Base-by-base conservation (phyloP, 345 rosid genomes). In the Populus ilicifolia region DNA sequence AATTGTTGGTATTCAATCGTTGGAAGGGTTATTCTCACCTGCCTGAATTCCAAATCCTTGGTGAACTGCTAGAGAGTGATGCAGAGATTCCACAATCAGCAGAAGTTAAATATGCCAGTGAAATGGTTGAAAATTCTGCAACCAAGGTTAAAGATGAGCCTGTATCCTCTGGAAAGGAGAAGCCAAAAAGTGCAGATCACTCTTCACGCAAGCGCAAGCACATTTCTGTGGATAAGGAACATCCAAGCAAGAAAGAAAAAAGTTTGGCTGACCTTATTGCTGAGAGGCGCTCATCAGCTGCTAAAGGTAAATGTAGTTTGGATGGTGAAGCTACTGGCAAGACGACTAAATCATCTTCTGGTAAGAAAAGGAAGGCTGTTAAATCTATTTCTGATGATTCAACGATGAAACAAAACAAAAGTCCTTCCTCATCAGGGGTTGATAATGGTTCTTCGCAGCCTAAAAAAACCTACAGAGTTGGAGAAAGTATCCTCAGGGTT, bases 1-100 rank as follows among this genome's bases (percentile, higher is more conserved):
- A 83, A 72, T 68, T 93, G 76, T 81, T 86, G 79, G 92, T 94
- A 67, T 90, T 90, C 79, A 75, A 75, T 81, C 88, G 82, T 38
- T 91, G 91, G 94, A 94, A 88, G 84, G 95, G 95, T 61, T 86
- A 80, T 74, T 50, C 80, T 27, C 80, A 80, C 30, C 87, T 93
- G 67, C 95, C 95, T 2, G 87, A 85, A 83, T 82, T 90, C 72
- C 84, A 78, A 83, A 50, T 81, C 30, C 83, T 88, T 61, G 77
- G 74, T 36, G 88, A 87, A 27, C 75, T 84, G 78, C 74, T 80
- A 69, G 90, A 88, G 83, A 76, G 82, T 61, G 88, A 86, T 67
- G 88, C 82, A 25, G 89, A 88, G 62, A 72, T 83, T 72, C 77
- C 85, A 66, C 75, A 46, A 59, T 63, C 69, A 41, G 80, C 67